phyloP scores from a whole-genome alignment of 2,329 filamentous ascomycete species.

The Scortechinia acanthostroma region DNA sequence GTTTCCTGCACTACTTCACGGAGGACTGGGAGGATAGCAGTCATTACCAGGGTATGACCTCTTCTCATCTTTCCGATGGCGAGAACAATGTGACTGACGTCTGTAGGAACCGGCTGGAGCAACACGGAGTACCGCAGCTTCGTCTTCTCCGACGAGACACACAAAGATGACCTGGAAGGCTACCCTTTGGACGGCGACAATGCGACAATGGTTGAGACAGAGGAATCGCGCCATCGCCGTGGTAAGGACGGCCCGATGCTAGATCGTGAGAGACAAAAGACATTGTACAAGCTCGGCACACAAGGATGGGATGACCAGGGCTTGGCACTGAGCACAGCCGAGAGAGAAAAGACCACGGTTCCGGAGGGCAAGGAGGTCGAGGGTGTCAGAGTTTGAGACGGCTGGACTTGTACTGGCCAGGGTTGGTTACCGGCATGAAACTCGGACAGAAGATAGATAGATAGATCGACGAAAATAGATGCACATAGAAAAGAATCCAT shows the following conservation, averaged over 20 bases:
- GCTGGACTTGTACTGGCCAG: too few species aligned
- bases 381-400: conserved; percentile 14
- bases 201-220: conserved; percentile 27
- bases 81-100: conserved; percentile 21
- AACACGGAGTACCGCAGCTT: conserved; percentile 71
- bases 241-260: conserved; percentile 22
- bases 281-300: conserved; percentile 24
- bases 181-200: conserved; percentile 23
- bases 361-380: conserved; percentile 18
- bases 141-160: conserved; percentile 45
- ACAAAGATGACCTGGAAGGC: conserved; percentile 33
- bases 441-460: too few species aligned
- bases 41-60: conserved; percentile 27
- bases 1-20: conserved; percentile 77
- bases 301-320: conserved; percentile 32
- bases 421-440: too few species aligned
- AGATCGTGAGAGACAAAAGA: conserved; percentile 23
- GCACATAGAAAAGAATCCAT: too few species aligned
- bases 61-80: conserved; percentile 6
- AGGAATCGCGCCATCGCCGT: conserved; percentile 26
- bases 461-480: too few species aligned
- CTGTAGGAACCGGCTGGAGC: conserved; percentile 61
- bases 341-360: conserved; percentile 20
- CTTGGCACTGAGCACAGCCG: conserved; percentile 21
- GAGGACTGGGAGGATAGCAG: conserved; percentile 66